Evolutionary conservation across 306 rosid species (phyloP).

Genomic region (Gynostemma pentaphyllum): DNA sequence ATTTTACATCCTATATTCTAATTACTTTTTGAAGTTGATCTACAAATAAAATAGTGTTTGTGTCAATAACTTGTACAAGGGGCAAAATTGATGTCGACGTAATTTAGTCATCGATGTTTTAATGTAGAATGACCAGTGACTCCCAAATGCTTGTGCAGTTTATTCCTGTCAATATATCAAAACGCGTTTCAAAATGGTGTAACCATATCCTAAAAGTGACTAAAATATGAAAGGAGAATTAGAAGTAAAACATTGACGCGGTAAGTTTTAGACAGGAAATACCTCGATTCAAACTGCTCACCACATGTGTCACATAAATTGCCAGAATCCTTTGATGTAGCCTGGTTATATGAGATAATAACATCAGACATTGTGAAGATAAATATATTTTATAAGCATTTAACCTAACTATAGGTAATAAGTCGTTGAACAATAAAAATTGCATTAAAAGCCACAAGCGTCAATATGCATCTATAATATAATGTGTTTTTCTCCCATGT

Average conservation of each 20-base stretch:
- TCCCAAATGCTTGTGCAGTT: conserved; percentile 64
- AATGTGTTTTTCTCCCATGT: neutral
- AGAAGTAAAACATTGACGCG: neutral
- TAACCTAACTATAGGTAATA: neutral
- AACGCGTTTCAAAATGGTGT: conserved; percentile 6
- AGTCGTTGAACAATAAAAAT: neutral
- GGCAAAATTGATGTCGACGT: neutral
- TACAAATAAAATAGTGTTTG: neutral
- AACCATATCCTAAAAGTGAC: neutral
- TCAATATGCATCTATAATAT: neutral
- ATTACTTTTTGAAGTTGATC: too few species aligned
- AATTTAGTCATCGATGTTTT: conserved; percentile 18
- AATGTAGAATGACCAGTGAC: conserved; percentile 71
- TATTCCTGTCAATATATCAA: conserved; percentile 43
- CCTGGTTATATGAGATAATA: conserved; percentile 24
- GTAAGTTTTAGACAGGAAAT: conserved; percentile 3
- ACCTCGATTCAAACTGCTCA: conserved; percentile 88
- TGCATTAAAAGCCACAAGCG: neutral
- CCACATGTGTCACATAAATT: conserved; percentile 61
- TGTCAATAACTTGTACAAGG: neutral
- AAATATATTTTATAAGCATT: neutral
- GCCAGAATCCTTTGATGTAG: conserved; percentile 34
- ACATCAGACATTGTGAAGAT: neutral
- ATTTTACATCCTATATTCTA: too few species aligned
- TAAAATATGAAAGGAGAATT: neutral